Evolutionary conservation across 208 protist genomes (phyloP), one percentile per base, ranked within the genome.

Genomic region (Endotrypanum monterogeii): DNA sequence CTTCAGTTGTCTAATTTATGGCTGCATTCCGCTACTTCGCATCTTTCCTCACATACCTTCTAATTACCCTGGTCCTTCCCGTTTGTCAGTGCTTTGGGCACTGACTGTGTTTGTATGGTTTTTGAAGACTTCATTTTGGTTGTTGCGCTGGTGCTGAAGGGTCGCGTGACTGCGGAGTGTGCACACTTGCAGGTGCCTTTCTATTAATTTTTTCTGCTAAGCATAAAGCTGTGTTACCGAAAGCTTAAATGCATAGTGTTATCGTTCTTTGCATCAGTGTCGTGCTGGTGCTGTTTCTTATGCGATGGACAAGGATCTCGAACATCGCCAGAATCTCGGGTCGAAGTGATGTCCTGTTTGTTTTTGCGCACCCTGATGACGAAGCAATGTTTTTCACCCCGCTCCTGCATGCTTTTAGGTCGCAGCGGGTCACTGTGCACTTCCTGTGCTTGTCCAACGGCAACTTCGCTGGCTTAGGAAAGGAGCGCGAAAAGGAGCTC

Each of bases 361-460:
- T 98, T 4, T 96, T 98, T 78, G 92, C 94, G 11, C 94, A 98
- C 71, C 94, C 94, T 20, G 94, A 98, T 71, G 94, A 98, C 70
- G 94, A 98, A 71, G 94, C 92, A 23, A 98, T 98, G 94, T 98
- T 98, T 71, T 96, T 96, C 73, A 86, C 90, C 0, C 94, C 94
- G 18, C 69, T 95, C 28, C 73, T 98, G 44, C 67, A 83, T 46
- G 70, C 81, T 50, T 68, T 95, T n/a, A 83, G 58, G 44, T 51
- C 25, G 20, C 77, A 80, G 46, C 76, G 60, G 39, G 72, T 94
- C 51, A 65, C 67, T 2, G 72, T 96, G 2, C 87, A 95, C 65
- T 89, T 99, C n/a, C 83, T 99, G 63, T 99, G 98, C 74, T 76
- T 99, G 18, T 99, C 97, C 5, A 98, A 84, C 66, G 98, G 98